phyloP scores from a whole-genome alignment of 179 eudicot genomes.

The Nepenthes alata region DNA sequence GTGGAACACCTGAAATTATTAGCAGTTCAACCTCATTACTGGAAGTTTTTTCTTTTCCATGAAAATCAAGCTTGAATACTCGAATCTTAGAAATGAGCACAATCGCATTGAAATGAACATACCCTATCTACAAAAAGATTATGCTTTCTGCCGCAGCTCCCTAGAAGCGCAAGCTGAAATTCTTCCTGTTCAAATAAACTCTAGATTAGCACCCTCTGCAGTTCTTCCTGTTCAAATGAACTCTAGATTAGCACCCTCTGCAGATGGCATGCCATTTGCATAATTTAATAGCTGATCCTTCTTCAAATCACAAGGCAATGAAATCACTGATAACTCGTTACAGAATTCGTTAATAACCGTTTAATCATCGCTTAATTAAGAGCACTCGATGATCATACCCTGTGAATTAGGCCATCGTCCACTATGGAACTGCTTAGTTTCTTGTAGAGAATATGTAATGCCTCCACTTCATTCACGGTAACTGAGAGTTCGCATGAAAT shows the following conservation, averaged over 20 bases:
- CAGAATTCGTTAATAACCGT: too few species aligned
- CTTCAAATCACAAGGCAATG: not conserved
- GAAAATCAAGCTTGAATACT: not conserved
- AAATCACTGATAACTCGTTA: not conserved
- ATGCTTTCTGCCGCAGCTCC: constrained; percentile 15
- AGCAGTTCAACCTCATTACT: not conserved
- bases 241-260: not conserved
- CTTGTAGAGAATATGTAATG: constrained; percentile 27
- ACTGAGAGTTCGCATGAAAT: constrained; percentile 10
- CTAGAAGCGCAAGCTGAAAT: constrained; percentile 45
- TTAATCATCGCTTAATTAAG: not conserved
- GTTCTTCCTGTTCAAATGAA: constrained; percentile 26
- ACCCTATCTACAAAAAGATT: constrained; percentile 59
- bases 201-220: not conserved
- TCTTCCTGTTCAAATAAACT: constrained; percentile 30
- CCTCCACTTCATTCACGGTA: constrained; percentile 39
- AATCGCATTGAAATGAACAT: constrained; percentile 1
- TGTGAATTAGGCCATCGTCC: constrained; percentile 40
- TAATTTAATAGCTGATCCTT: not conserved
- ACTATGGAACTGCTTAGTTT: constrained; percentile 31
- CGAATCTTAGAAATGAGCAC: not conserved
- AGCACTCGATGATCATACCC: constrained; percentile 17
- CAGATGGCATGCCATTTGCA: not conserved
- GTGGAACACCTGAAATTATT: constrained; percentile 46
- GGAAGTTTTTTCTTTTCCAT: not conserved